phyloP scores from a whole-genome alignment of 345 rosid genomes.

The Combretum micranthum region DNA sequence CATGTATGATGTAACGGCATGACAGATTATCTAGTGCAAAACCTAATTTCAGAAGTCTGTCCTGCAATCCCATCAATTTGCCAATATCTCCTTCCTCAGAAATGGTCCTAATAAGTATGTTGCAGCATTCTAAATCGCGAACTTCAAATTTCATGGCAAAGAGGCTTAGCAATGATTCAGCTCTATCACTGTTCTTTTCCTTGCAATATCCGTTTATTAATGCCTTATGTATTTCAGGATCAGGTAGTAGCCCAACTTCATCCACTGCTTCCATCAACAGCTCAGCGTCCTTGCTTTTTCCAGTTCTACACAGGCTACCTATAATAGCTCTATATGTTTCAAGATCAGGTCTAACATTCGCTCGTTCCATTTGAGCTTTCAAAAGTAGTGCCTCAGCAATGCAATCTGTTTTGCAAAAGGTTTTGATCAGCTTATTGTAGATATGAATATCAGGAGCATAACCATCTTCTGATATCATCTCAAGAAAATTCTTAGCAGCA shows the following conservation, averaged over 20 bases:
- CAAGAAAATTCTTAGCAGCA: conserved; percentile 73
- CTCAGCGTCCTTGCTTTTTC: conserved; percentile 44
- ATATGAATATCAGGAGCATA: conserved; percentile 30
- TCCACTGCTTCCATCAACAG: conserved; percentile 61
- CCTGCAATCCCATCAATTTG: conserved; percentile 49
- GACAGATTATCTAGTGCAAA: conserved; percentile 49
- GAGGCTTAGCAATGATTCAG: conserved; percentile 42
- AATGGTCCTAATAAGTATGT: conserved; percentile 29
- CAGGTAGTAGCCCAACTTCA: conserved; percentile 40
- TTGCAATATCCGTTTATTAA: conserved; percentile 51
- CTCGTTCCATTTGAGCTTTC: conserved; percentile 39
- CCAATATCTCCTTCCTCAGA: conserved; percentile 39
- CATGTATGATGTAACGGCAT: conserved; percentile 48
- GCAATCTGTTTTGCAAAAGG: conserved; percentile 38
- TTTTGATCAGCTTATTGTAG: conserved; percentile 42
- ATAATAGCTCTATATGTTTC: conserved; percentile 48
- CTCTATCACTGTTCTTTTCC: conserved; percentile 40
- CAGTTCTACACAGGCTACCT: conserved; percentile 39
- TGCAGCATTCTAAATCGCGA: conserved; percentile 53
- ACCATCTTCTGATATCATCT: conserved; percentile 35
- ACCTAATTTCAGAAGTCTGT: conserved; percentile 58
- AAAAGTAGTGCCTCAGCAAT: conserved; percentile 45
- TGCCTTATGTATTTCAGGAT: conserved; percentile 43
- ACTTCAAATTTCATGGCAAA: conserved; percentile 55
- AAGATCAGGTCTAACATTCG: conserved; percentile 22